Evolutionary conservation across 495 filamentous ascomycete species (phyloP).

Genomic region (Astrocystis sublimbata): DNA sequence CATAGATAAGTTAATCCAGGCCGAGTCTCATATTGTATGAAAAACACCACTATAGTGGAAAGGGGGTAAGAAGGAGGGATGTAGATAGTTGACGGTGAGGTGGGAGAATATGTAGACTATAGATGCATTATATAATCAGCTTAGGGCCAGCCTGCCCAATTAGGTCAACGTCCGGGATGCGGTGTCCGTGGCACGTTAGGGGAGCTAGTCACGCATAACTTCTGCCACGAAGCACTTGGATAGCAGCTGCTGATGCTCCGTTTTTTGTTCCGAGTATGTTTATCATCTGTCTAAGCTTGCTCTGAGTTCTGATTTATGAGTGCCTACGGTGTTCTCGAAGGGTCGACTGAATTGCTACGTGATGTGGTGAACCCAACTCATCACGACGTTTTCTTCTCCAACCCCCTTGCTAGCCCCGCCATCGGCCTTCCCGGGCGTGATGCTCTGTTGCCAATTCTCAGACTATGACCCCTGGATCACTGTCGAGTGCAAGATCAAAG

Average conservation of each 20-base stretch:
- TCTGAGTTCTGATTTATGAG: too few species aligned
- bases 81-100: neutral
- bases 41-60: too few species aligned
- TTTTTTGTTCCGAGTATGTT: too few species aligned
- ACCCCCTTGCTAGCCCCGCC: neutral
- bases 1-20: neutral
- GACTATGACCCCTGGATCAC: neutral
- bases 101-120: neutral
- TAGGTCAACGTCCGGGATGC: neutral
- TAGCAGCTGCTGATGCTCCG: too few species aligned
- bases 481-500: neutral
- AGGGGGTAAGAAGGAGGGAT: neutral
- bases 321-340: too few species aligned
- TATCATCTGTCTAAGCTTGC: too few species aligned
- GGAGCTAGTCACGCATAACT: neutral
- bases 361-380: neutral
- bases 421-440: neutral
- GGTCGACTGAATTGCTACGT: neutral
- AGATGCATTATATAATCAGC: slow-evolving; percentile 1
- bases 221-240: neutral
- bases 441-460: neutral
- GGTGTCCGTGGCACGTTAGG: neutral
- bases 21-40: too few species aligned
- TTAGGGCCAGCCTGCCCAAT: neutral
- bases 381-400: neutral